These are phyloP conservation scores for Trametes sanguinea DNA, from an alignment of 768 basidiomycete species.

Conservation along the genomic window DNA sequence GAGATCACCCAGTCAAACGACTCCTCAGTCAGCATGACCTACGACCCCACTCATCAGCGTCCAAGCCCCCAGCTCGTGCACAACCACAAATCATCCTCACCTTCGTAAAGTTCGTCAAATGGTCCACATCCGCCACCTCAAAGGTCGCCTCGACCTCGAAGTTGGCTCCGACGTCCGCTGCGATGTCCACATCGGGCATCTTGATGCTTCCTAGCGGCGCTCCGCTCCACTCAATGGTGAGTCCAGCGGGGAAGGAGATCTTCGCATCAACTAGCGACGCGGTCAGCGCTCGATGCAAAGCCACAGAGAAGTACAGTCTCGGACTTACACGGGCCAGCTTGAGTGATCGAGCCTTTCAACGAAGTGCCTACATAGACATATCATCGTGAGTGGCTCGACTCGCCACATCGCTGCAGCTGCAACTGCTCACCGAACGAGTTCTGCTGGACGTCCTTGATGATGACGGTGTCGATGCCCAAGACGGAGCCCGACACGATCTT, in stretches of 20 bases:
- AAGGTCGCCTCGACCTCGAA: conserved; percentile 59
- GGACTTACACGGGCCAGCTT: conserved; percentile 70
- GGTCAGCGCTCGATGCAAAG: neutral
- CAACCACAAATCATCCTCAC: conserved; percentile 27
- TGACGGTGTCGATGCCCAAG: conserved; percentile 57
- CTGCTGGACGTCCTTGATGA: conserved; percentile 60
- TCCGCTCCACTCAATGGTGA: conserved; percentile 62
- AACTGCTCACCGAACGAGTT: conserved; percentile 51
- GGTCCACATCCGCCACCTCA: conserved; percentile 54
- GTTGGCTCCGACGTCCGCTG: conserved; percentile 63
- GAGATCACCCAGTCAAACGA: conserved; percentile 72
- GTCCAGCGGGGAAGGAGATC: conserved; percentile 64
- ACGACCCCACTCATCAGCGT: conserved; percentile 19
- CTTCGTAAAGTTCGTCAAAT: conserved; percentile 67
- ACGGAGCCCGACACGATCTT: conserved; percentile 60
- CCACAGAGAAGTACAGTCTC: neutral
- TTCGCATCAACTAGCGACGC: conserved; percentile 55
- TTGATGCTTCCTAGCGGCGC: conserved; percentile 58
- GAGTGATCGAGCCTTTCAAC: conserved; percentile 63
- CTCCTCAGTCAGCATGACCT: conserved; percentile 59
- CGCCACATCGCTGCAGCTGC: too few relatives aligned
- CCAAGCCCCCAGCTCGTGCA: neutral
- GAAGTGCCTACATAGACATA: conserved; percentile 27
- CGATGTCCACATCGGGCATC: conserved; percentile 59
- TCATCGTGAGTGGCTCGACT: too few relatives aligned